Evolutionary conservation across 2,329 filamentous ascomycete genomes (phyloP).

Genomic region (Pseudogymnoascus sp.): DNA sequence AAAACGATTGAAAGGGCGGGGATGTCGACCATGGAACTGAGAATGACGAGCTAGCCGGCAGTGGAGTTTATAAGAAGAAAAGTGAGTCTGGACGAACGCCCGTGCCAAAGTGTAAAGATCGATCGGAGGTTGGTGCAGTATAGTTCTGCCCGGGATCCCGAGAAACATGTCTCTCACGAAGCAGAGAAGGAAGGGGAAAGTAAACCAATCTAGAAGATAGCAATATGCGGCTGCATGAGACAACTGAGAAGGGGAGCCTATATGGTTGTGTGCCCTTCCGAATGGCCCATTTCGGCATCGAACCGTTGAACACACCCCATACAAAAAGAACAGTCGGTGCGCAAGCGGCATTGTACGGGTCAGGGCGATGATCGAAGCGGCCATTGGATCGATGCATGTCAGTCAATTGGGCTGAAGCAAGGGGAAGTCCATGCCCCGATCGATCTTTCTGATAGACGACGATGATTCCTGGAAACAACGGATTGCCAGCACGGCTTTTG

Average conservation of each 20-base stretch:
- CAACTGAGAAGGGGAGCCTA: not conserved
- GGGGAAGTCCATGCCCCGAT: not conserved
- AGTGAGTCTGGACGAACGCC: not conserved
- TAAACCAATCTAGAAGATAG: not conserved
- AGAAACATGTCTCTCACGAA: constrained; percentile 5
- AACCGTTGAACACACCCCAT: not conserved
- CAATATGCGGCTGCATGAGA: constrained; percentile 3
- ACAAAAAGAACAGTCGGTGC: not conserved
- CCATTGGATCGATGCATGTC: not conserved
- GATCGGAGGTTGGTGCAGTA: not conserved
- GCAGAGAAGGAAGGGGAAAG: not conserved
- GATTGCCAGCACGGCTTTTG: not conserved
- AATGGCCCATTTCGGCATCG: constrained; percentile 2
- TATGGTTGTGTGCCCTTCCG: not conserved
- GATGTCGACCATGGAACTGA: not conserved
- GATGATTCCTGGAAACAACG: not conserved
- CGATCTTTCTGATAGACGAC: not conserved
- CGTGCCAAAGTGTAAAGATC: not conserved
- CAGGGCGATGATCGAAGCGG: not conserved
- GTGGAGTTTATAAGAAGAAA: not conserved
- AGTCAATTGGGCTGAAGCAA: not conserved
- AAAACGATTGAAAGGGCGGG: not conserved
- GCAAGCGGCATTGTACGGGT: not conserved
- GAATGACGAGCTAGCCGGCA: not conserved
- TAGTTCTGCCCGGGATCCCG: not conserved